phyloP scores from a whole-genome alignment of 2,329 filamentous ascomycete genomes.

The Nigrospora oryzae region DNA sequence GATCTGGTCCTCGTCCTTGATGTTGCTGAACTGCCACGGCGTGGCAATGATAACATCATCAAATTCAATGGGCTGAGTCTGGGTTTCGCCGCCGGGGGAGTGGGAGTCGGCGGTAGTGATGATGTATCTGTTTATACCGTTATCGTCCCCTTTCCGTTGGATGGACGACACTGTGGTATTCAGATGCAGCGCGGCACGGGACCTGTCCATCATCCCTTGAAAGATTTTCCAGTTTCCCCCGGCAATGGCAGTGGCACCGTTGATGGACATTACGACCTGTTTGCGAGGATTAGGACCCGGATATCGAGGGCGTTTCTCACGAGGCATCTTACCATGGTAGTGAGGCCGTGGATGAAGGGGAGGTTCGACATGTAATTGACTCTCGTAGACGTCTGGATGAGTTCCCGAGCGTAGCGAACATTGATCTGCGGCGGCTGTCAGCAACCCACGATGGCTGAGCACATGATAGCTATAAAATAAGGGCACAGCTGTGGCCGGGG shows the following conservation, averaged over 20 bases:
- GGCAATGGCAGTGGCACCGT: conserved; percentile 68
- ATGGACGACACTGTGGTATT: conserved; percentile 63
- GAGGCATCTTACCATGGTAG: conserved; percentile 56
- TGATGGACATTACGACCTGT: conserved; percentile 75
- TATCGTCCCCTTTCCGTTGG: conserved; percentile 31
- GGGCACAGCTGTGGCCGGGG: too few relatives aligned
- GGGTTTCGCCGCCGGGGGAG: conserved; percentile 12
- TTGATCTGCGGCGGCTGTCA: conserved; percentile 38
- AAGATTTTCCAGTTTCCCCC: conserved; percentile 97
- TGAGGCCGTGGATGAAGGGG: conserved; percentile 76
- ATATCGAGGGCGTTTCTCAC: neutral
- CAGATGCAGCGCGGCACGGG: conserved; percentile 51
- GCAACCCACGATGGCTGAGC: neutral
- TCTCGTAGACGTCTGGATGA: conserved; percentile 83
- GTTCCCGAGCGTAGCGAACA: conserved; percentile 61
- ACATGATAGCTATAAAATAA: neutral
- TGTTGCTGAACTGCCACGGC: conserved; percentile 72
- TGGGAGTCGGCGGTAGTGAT: conserved; percentile 27
- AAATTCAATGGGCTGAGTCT: conserved; percentile 46
- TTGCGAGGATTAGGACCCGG: neutral
- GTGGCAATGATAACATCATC: conserved; percentile 78
- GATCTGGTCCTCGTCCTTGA: conserved; percentile 55
- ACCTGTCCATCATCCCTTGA: conserved; percentile 62
- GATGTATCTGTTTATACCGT: conserved; percentile 35
- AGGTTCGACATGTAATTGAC: conserved; percentile 95